These are phyloP conservation scores for Dictyophora rubrovolvata DNA, from an alignment of 768 basidiomycete genomes.

Conservation along the genomic window DNA sequence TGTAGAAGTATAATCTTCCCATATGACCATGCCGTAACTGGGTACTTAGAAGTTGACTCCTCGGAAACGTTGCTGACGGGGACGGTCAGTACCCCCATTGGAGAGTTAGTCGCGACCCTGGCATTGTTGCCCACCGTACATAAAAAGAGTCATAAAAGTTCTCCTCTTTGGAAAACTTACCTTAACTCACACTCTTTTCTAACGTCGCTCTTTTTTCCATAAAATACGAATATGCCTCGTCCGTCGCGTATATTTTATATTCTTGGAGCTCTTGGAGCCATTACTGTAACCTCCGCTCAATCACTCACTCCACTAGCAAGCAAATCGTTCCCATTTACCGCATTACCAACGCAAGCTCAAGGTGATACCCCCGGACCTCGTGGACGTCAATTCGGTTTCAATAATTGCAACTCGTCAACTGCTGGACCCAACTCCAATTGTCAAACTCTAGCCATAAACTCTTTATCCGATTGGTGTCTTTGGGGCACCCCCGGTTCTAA, in stretches of 20 bases:
- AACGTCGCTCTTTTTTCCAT: too few relatives aligned
- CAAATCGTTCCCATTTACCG: slow-evolving; percentile 6
- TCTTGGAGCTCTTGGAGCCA: not conserved
- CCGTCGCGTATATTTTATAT: not conserved
- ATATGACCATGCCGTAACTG: too few relatives aligned
- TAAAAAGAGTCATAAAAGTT: too few relatives aligned
- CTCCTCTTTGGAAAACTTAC: too few relatives aligned
- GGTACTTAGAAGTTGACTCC: too few relatives aligned
- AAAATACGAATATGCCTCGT: not conserved
- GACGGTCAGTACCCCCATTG: too few relatives aligned
- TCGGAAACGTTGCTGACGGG: too few relatives aligned
- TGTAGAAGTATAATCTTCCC: too few relatives aligned
- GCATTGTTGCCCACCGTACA: too few relatives aligned
- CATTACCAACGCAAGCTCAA: slow-evolving; percentile 41
- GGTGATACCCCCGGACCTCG: slow-evolving; percentile 14
- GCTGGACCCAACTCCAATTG: slow-evolving; percentile 13
- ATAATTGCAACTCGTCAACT: slow-evolving; percentile 9
- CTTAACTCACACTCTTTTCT: too few relatives aligned
- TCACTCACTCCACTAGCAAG: slow-evolving; percentile 10
- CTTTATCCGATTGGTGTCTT: slow-evolving; percentile 12
- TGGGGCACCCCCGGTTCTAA: slow-evolving; percentile 12
- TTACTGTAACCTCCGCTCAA: not conserved
- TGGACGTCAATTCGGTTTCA: slow-evolving; percentile 14
- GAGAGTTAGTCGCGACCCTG: too few relatives aligned
- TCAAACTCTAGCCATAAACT: slow-evolving; percentile 7